Percentiles rank a stretch among this genome's conserved stretches.
phyloP scores from a whole-genome alignment of 768 basidiomycete species.

The Symmetrospora coprosmae region DNA sequence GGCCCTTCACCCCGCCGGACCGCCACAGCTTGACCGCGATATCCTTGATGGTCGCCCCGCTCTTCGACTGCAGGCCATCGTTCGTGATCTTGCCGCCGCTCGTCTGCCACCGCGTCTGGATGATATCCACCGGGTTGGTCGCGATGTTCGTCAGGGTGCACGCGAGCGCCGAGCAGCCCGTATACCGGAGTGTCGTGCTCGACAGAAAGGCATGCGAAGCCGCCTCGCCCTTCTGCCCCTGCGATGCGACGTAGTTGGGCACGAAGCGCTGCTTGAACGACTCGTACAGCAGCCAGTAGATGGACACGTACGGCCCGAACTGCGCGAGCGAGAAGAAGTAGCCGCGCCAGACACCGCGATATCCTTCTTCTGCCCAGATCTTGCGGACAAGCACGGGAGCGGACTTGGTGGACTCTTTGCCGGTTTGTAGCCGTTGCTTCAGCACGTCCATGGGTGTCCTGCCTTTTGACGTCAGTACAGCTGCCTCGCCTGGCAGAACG shows the following conservation, averaged over 20 bases:
- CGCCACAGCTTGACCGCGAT: constrained; percentile 24
- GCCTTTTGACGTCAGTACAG: background rate
- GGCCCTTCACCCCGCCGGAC: constrained; percentile 24
- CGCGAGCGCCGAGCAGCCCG: constrained; percentile 26
- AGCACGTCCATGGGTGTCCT: constrained; percentile 19
- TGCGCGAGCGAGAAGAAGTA: constrained; percentile 25
- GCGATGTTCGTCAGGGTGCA: constrained; percentile 21
- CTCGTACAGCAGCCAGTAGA: constrained; percentile 30
- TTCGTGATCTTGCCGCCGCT: constrained; percentile 19
- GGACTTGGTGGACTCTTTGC: constrained; percentile 26
- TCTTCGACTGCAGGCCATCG: constrained; percentile 8
- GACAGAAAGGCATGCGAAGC: constrained; percentile 5
- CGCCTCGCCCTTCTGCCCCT: background rate
- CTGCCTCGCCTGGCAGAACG: background rate
- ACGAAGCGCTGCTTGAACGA: constrained; percentile 29
- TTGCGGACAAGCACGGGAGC: constrained; percentile 23
- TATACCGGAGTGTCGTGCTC: constrained; percentile 25
- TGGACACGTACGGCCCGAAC: constrained; percentile 16
- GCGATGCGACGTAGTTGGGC: constrained; percentile 24
- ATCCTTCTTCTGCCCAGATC: constrained; percentile 29
- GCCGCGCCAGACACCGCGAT: constrained; percentile 26
- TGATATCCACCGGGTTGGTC: constrained; percentile 29
- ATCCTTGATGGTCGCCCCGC: constrained; percentile 10
- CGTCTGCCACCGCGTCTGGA: constrained; percentile 32
- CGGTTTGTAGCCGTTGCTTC: constrained; percentile 29